Base-by-base conservation (phyloP, 1,284 basidiomycete genomes). In the Apiotrichum sp. region DNA sequence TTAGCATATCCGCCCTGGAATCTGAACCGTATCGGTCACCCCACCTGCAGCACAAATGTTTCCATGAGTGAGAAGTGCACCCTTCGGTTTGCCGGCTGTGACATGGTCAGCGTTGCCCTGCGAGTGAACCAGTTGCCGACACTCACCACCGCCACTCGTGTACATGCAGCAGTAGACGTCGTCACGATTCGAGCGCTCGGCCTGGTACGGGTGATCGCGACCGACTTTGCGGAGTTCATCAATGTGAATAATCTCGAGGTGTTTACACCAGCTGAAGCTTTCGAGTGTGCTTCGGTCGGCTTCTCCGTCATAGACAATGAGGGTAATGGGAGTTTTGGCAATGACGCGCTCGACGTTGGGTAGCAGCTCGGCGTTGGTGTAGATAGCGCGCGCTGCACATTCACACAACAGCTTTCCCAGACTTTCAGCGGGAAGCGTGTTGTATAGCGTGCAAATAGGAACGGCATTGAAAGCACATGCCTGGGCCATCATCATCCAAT, bases 121-220 rank as follows among this genome's bases (percentile, higher is more conserved):
- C n/a, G n/a, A n/a, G n/a, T n/a, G n/a, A n/a, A n/a, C n/a, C n/a
- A n/a, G n/a, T n/a, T n/a, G n/a, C n/a, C n/a, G n/a, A n/a, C 16
- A 52, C 50, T 52, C 50, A 52, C 54, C 48, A 9, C 54, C 87
- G n/a, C 93, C 93, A 57, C 84, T 86, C 33, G 92, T 96, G 80
- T 96, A 96, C 93, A 96, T 96, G 77, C 96, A 93, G 70, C 89
- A 89, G 22, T 87, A 88, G 6, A 86, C 73, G 56, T 86, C 87
- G 0, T 86, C 82, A 10, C 79, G 73, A 51, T 78, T 81, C 0
- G 88, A 88, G 13, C 56, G 60, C 29, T 85, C 80, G 13, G 77
- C 70, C 55, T 82, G 83, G 0, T 70, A 65, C 0, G 83, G 73
- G 55, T 85, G 78, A 35, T 72, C 74, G 65, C 79, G 78, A 16